Conservation (phyloP, 768 basidiomycete species). For the Sporobolomyces phaffii region DNA sequence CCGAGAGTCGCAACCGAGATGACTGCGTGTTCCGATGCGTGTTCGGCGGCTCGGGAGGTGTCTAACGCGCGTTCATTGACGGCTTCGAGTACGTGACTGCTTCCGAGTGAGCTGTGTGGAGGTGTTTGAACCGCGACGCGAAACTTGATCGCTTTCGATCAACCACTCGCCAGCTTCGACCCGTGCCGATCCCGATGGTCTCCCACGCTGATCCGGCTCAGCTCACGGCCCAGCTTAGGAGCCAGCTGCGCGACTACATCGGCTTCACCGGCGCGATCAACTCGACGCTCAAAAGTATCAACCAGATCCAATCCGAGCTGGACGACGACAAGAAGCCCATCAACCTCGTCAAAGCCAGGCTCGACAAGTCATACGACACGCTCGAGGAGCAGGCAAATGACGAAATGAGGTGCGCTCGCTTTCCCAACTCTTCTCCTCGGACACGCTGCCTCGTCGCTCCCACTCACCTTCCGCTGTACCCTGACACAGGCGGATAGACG, state of each 20-base stretch:
- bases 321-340: conserved; percentile 23
- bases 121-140: no score
- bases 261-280: conserved; percentile 7
- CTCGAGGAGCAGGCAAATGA: conserved; percentile 13
- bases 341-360: neutral
- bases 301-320: conserved; percentile 27
- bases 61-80: no score
- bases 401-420: conserved; percentile 28
- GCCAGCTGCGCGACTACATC: conserved; percentile 19
- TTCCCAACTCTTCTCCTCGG: neutral
- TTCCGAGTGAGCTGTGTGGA: no score
- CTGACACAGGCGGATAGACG: conserved; percentile 22
- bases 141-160: neutral
- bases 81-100: no score
- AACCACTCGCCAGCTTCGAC: neutral
- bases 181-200: neutral
- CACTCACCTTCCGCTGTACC: neutral
- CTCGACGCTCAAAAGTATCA: conserved; percentile 21
- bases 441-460: neutral
- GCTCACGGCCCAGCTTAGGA: conserved; percentile 20
- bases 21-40: no score
- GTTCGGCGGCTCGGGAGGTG: no score
- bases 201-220: conserved; percentile 5
- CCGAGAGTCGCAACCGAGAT: no score
- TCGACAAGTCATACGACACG: conserved; percentile 26